These are phyloP conservation scores for Allium sativum DNA, from an alignment of 106 monocot species.

Conservation along the genomic window DNA sequence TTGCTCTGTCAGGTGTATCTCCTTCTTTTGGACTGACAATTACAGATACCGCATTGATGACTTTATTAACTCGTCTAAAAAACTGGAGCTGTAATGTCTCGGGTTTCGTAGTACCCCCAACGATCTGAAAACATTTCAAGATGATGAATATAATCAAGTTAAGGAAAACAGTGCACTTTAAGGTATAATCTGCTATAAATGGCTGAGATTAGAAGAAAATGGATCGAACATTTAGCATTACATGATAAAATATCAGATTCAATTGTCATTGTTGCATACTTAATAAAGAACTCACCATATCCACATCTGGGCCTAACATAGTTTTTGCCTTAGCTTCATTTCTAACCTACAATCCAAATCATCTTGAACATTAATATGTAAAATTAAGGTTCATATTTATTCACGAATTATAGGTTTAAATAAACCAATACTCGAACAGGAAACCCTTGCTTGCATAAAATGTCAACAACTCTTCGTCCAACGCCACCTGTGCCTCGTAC, in stretches of 20 bases:
- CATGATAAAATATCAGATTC: background rate
- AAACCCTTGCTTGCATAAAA: slow-evolving; percentile 60
- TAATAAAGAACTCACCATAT: slow-evolving; percentile 52
- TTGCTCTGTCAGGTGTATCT: slow-evolving; percentile 93
- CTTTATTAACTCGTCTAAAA: slow-evolving; percentile 84
- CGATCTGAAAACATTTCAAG: slow-evolving; percentile 33
- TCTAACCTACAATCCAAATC: slow-evolving; percentile 47
- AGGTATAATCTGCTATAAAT: background rate
- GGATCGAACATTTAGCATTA: background rate
- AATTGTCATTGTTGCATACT: background rate
- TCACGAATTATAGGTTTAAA: background rate
- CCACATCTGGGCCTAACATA: slow-evolving; percentile 74
- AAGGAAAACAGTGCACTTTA: background rate
- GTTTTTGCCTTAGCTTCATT: slow-evolving; percentile 85
- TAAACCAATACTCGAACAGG: slow-evolving; percentile 77
- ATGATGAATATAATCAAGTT: background rate
- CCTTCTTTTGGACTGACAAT: slow-evolving; percentile 99
- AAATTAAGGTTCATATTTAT: background rate
- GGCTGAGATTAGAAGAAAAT: background rate
- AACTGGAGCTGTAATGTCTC: slow-evolving; percentile 50
- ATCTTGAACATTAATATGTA: background rate
- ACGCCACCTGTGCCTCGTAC: slow-evolving; percentile 95
- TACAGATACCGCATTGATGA: slow-evolving; percentile 84
- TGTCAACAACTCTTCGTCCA: slow-evolving; percentile 80
- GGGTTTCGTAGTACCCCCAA: slow-evolving; percentile 80